Evolutionary conservation across 225 moss, liverwort and hornwort species (phyloP).

Genomic region (Straminergon stramineum): DNA sequence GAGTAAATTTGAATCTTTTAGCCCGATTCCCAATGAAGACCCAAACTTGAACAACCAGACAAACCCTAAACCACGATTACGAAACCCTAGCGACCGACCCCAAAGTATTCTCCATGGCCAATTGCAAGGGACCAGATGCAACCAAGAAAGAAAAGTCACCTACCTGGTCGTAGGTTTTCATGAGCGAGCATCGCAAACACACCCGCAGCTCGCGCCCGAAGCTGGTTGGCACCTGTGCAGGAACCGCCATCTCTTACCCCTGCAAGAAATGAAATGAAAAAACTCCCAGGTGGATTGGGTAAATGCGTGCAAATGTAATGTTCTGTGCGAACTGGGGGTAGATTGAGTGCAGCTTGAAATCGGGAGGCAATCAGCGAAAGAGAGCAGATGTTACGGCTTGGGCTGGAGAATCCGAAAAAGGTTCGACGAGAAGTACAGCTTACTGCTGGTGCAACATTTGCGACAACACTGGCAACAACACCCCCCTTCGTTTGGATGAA

Average conservation of each 20-base stretch:
- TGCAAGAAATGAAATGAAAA: neutral
- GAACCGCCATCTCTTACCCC: conserved; percentile 15
- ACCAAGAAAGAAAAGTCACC: neutral
- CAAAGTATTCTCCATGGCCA: neutral
- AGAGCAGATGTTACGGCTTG: neutral
- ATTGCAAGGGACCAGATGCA: neutral
- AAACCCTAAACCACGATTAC: neutral
- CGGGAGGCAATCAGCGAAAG: neutral
- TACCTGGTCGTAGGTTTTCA: conserved; percentile 96
- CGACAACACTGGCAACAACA: neutral
- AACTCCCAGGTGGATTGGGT: neutral
- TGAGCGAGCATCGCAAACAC: conserved; percentile 88
- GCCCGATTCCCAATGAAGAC: neutral
- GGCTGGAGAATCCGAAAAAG: neutral
- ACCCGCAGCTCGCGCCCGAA: conserved; percentile 93
- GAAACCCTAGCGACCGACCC: neutral
- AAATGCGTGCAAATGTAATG: neutral
- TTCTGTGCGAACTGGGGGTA: neutral
- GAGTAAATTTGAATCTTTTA: neutral
- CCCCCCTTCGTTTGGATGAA: no score
- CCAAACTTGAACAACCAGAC: neutral
- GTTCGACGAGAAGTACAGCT: neutral
- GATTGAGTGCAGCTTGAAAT: neutral
- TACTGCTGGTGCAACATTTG: neutral
- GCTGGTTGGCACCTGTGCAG: conserved; percentile 90